A percentile compares a stretch with the other conserved stretches of the same genome.
Evolutionary conservation across 2,329 filamentous ascomycete genomes (phyloP).

Genomic region (Verticillium nubilum): DNA sequence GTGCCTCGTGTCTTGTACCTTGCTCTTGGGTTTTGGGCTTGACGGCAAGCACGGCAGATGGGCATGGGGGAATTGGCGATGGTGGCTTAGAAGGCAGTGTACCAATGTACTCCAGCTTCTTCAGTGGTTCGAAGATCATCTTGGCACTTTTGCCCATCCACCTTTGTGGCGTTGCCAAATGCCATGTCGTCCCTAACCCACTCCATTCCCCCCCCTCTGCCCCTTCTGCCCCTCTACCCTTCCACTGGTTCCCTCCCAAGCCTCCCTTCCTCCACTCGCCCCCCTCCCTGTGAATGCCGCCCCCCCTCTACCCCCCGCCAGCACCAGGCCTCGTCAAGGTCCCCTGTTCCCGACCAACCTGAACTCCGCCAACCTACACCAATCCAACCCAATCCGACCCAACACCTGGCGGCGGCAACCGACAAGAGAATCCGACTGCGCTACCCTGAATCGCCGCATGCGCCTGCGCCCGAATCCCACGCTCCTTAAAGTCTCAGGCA

Average conservation of each 20-base stretch:
- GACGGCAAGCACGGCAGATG: neutral
- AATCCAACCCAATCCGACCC: neutral
- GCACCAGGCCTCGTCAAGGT: neutral
- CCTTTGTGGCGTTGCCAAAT: neutral
- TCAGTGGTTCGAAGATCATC: neutral
- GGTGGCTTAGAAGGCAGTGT: neutral
- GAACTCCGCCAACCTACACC: neutral
- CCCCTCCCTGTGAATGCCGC: too few relatives aligned
- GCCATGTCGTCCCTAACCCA: neutral
- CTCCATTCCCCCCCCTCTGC: neutral
- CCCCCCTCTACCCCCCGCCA: too few relatives aligned
- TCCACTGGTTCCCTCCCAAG: neutral
- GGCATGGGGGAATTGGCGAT: neutral
- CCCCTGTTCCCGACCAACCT: neutral
- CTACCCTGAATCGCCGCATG: neutral
- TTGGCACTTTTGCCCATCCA: neutral
- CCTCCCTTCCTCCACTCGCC: neutral
- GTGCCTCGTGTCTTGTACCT: neutral
- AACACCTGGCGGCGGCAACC: neutral
- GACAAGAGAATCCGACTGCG: neutral
- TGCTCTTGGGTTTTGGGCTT: neutral
- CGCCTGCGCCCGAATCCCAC: neutral
- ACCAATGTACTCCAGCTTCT: neutral
- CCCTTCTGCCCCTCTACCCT: neutral
- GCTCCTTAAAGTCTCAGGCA: neutral